phyloP scores from a whole-genome alignment of 768 basidiomycete species.

The Naganishia vishniacii region DNA sequence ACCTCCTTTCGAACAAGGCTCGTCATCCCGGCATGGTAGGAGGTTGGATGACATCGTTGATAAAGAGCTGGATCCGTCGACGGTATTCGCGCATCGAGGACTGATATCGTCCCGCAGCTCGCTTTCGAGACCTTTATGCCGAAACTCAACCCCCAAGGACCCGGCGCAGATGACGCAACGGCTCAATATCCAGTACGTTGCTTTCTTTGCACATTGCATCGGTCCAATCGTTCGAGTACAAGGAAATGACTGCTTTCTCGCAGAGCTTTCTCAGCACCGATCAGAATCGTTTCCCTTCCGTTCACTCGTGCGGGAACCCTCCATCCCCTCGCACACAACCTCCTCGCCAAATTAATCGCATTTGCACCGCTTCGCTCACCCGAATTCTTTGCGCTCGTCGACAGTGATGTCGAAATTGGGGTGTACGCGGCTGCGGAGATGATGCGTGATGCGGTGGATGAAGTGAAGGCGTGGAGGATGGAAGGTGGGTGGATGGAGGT shows the following conservation, averaged over 20 bases:
- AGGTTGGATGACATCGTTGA: no score
- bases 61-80: no score
- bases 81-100: no score
- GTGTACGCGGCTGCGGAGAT: constrained; percentile 12
- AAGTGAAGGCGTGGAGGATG: neutral
- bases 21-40: no score
- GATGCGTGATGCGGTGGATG: neutral
- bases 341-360: neutral
- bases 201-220: neutral
- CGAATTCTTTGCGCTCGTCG: constrained; percentile 7
- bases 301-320: neutral
- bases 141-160: no score
- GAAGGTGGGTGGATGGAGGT: constrained; percentile 10
- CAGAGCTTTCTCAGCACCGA: constrained; percentile 8
- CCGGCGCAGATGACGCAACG: neutral
- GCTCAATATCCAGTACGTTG: constrained; percentile 1
- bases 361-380: constrained; percentile 11
- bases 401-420: constrained; percentile 1
- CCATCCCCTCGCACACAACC: constrained; percentile 12
- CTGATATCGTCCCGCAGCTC: no score
- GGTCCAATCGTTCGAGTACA: no score
- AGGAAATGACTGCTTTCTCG: neutral
- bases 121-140: no score
- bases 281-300: constrained; percentile 3
- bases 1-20: no score